phyloP scores from a whole-genome alignment of 2,329 filamentous ascomycete species.

The Cordyceps javanica region DNA sequence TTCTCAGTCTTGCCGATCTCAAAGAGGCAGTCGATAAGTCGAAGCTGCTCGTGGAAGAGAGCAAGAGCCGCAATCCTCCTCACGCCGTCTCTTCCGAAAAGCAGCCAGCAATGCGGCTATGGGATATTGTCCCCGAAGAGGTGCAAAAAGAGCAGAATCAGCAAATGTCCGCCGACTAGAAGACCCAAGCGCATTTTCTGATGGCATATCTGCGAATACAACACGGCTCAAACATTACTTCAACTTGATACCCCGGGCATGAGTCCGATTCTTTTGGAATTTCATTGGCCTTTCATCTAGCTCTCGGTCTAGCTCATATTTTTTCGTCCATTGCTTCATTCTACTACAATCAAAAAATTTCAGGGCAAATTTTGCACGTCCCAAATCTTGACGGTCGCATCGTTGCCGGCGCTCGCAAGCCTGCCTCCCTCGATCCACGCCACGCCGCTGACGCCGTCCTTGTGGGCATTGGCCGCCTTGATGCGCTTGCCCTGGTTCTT shows the following conservation, averaged over 20 bases:
- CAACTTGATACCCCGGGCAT: slow-evolving; percentile 7
- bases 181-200: neutral
- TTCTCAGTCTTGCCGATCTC: slow-evolving; percentile 25
- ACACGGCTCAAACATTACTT: neutral
- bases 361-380: slow-evolving; percentile 29
- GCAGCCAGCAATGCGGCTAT: slow-evolving; percentile 24
- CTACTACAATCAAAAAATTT: neutral
- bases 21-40: slow-evolving; percentile 32
- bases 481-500: slow-evolving; percentile 75
- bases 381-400: slow-evolving; percentile 92
- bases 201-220: neutral
- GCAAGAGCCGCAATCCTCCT: slow-evolving; percentile 29
- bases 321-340: neutral
- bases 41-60: slow-evolving; percentile 30
- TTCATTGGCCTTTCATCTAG: neutral
- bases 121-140: slow-evolving; percentile 29
- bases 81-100: slow-evolving; percentile 19
- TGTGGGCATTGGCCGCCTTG: slow-evolving; percentile 83
- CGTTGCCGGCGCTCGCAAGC: slow-evolving; percentile 74
- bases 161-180: slow-evolving; percentile 35
- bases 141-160: slow-evolving; percentile 30
- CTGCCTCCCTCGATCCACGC: slow-evolving; percentile 67
- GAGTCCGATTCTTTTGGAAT: neutral
- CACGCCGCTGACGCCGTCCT: slow-evolving; percentile 88
- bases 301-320: neutral